Evolutionary conservation across 179 eudicot genomes (phyloP), one percentile per base, ranked within the genome.

Genomic region (Carnegiea gigantea): DNA sequence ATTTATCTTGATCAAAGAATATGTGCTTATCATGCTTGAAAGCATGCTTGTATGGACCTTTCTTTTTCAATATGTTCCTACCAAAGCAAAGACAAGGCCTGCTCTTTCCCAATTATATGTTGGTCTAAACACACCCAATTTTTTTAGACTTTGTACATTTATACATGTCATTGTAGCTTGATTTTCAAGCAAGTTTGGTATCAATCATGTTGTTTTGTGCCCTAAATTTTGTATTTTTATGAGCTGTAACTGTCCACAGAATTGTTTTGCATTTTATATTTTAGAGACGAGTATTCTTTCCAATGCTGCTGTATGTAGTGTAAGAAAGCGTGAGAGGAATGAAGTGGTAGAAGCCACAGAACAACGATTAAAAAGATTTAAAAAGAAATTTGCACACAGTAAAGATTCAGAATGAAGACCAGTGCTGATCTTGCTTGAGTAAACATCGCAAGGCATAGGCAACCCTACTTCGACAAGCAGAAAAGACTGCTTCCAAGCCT

Each of bases 1-100:
- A 54, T 54, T 10, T 79, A 70, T 70, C 68, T 79, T 79, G 64
- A 68, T 68, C 65, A 79, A 79, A 68, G 81, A 70, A 68, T 79
- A 49, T 68, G 64, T 79, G 81, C 53, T 51, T 48, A 36, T 36
- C 67, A 72, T 53, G 49, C 77, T 43, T 59, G 54, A 59, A 53
- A 40, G 82, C 82, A 73, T 80, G 78, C 77, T 40, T 43, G 24
- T 48, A 13, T 40, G 46, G 30, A 14, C 9, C 26, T 51, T 59
- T 75, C 71, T 54, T 80, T 57, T 65, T 20, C 75, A 28, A 79
- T 5, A 40, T 24, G 28, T 44, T 17, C 49, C 57, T 6, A 43
- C 67, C 48, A 70, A 70, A 33, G 21, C 74, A 70, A 70, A 70
- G n/a, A 33, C 46, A 70, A 15, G 1, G 74, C 74, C 48, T 70